Percentiles rank a stretch among this genome's conserved stretches.
These are phyloP conservation scores for Auricularia heimuer DNA, from an alignment of 768 basidiomycete species.

Conservation along the genomic window DNA sequence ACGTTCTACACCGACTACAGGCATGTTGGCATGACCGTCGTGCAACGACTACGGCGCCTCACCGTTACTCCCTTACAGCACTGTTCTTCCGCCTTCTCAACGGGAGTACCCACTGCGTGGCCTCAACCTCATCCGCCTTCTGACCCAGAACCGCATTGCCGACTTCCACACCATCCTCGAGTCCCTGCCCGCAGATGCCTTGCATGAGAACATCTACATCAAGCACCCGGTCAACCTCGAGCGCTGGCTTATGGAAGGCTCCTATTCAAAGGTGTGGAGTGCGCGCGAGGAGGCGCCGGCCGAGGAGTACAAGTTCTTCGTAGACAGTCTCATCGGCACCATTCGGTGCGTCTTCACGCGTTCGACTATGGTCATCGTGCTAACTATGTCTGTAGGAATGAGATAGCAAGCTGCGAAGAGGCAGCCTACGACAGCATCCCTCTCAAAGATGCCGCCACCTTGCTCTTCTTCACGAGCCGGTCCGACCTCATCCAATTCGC, in stretches of 20 bases:
- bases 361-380: neutral
- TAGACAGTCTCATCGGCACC: constrained; percentile 88
- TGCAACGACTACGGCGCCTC: neutral
- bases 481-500: constrained; percentile 80
- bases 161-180: constrained; percentile 97
- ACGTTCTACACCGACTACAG: constrained; percentile 83
- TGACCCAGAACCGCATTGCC: constrained; percentile 92
- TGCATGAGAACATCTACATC: constrained; percentile 50
- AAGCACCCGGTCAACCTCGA: constrained; percentile 86
- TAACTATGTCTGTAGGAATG: constrained; percentile 47
- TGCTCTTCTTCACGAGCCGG: constrained; percentile 83
- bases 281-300: constrained; percentile 87
- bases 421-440: constrained; percentile 88
- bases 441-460: constrained; percentile 76
- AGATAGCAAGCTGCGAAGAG: constrained; percentile 96
- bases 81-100: constrained; percentile 69
- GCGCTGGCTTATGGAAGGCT: constrained; percentile 97
- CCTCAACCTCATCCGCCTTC: constrained; percentile 86
- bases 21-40: constrained; percentile 23
- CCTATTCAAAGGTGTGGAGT: constrained; percentile 96
- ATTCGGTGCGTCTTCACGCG: constrained; percentile 52
- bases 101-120: constrained; percentile 85
- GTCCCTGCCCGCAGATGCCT: constrained; percentile 53
- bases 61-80: constrained; percentile 29
- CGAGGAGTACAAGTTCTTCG: constrained; percentile 91